Percentiles rank a stretch among this genome's conserved stretches.
Conservation (phyloP, 805 yeast species). For the Suhomyces emberorum region DNA sequence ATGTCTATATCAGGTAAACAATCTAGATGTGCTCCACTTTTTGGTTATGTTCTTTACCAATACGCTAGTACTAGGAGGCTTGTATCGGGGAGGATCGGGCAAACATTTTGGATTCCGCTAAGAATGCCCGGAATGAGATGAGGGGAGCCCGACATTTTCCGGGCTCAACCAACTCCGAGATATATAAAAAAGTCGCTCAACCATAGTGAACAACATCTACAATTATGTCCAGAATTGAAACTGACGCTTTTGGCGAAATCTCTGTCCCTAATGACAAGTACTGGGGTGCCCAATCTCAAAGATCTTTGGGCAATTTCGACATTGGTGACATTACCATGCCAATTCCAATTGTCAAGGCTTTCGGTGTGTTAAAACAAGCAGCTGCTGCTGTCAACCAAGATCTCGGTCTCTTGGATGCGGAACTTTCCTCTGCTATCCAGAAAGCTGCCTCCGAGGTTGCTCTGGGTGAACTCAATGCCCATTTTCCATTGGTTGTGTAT, state of each 20-base stretch:
- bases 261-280: slow-evolving; percentile 32
- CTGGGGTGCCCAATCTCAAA: slow-evolving; percentile 40
- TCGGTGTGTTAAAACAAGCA: slow-evolving; percentile 37
- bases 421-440: slow-evolving; percentile 30
- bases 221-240: slow-evolving; percentile 22
- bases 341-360: slow-evolving; percentile 31
- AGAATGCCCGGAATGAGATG: too few species aligned
- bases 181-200: not conserved
- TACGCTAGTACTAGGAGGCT: too few species aligned
- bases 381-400: slow-evolving; percentile 37
- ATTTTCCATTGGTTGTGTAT: slow-evolving; percentile 40
- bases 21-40: too few species aligned
- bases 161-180: not conserved
- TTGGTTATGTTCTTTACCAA: too few species aligned
- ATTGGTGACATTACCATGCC: slow-evolving; percentile 40
- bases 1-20: too few species aligned
- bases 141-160: not conserved
- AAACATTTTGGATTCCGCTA: too few species aligned
- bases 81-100: too few species aligned
- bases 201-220: too few species aligned
- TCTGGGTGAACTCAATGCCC: slow-evolving; percentile 36
- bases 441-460: slow-evolving; percentile 38
- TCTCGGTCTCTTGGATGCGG: slow-evolving; percentile 31
- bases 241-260: slow-evolving; percentile 40
- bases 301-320: slow-evolving; percentile 36